Evolutionary conservation across 805 yeast species (phyloP), one percentile per base, ranked within the genome.

Genomic region (Helenozyma rhizophorensis): DNA sequence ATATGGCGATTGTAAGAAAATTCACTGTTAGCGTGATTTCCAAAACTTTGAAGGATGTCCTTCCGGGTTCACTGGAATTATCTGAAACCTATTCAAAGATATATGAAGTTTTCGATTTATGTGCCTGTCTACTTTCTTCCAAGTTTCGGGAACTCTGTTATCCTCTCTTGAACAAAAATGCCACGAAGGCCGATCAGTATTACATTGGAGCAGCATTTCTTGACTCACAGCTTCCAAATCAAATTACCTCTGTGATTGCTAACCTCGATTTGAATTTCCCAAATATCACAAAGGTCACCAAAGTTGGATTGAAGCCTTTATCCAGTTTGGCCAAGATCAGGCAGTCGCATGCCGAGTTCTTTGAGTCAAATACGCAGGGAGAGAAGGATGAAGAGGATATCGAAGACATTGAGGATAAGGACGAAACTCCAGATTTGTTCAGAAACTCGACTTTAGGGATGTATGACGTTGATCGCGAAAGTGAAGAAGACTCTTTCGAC

Each of bases 361-460:
- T 83, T 50, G 77, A 73, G 38, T 71, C 70, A 9, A 54, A 53
- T 8, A 36, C 53, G 14, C 74, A 70, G 26, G 80, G 74, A 21
- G 90, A 80, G 12, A 63, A 60, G 18, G 76, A 69, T 15, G 67
- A 60, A 14, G 67, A 58, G 9, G 62, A 53, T 10, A 49, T 55
- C 6, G 53, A 55, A 23, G 84, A 77, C n/a, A 77, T 72, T 17
- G 86, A 80, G 23, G 62, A 67, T 18, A 53, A 70, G 19, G 94
- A 83, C 33, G 90, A 86, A 33, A 76, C 88, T 0, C 88, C 95
- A 0, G 89, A 89, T 53, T 65, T 89, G 50, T 78, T 90, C 57
- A 68, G 82, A 24, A 89, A 93, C 53, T 89, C 97, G 0, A 85
- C 97, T 0, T 66, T 90, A 25, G 97, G 96, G 2, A 89, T 90